Evolutionary conservation across 2,329 filamentous ascomycete genomes (phyloP), one percentile per base, ranked within the genome.

Genomic region (Emydomyces testavorans): DNA sequence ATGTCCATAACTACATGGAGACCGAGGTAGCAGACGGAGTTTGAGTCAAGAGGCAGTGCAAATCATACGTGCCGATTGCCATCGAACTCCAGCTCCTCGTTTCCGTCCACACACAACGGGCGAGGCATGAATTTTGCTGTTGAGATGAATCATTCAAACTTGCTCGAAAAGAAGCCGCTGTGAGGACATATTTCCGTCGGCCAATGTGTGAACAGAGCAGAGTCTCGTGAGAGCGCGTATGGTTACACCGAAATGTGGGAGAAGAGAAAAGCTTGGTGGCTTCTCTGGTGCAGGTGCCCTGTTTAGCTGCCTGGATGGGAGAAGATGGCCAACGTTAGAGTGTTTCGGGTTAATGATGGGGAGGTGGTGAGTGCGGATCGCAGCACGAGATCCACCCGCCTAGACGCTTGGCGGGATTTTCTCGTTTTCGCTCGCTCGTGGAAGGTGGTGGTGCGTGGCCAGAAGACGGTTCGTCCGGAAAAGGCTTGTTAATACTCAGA

Each of bases 321-420:
- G 7, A 45, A 37, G 42, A 45, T 45, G 42, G 23, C 32, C 42
- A 21, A 28, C 15, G 42, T 16, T 28, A 11, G 42, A 36, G 42
- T 45, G 42, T 45, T 45, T 45, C 42, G 42, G 42, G 42, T 37
- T 28, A 32, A 42, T 26, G 34, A 37, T 23, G 40, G 29, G n/a
- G 1, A 8, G 34, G 18, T 16, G 32, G n/a, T 45, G 42, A 32
- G 32, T 32, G 42, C 42, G 42, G 42, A 45, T 45, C 42, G 32
- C 32, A 36, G 2, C 28, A 8, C 18, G 35, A 20, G 24, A 35
- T n/a, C 29, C 41, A 24, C 3, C 6, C n/a, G 32, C 32, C 42
- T 45, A 45, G 32, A 37, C 36, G n/a, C 42, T 45, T 45, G 42
- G 42, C 42, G 42, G 42, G 29, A 4, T 45, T 37, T 20, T 13